A percentile compares a stretch with the other conserved stretches of the same genome.
phyloP scores from a whole-genome alignment of 495 filamentous ascomycete genomes.

The Aspergillus olivimuriae region DNA sequence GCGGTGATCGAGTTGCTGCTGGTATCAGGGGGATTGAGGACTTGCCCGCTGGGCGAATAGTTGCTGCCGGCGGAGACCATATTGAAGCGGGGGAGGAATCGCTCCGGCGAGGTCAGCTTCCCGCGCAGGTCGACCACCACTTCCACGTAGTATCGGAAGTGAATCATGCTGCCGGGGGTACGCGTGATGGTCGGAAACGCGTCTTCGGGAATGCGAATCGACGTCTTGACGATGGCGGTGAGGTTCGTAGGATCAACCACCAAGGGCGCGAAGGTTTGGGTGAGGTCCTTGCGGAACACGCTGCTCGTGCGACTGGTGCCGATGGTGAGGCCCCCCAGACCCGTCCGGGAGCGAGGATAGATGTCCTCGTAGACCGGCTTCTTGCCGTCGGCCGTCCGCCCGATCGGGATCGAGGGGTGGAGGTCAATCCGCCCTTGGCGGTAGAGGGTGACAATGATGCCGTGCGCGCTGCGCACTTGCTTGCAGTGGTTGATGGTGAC shows the following conservation, averaged over 20 bases:
- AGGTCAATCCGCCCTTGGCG: constrained; percentile 88
- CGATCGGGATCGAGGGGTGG: constrained; percentile 62
- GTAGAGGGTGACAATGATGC: constrained; percentile 89
- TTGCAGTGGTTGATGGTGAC: constrained; percentile 82
- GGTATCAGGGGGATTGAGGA: constrained; percentile 36
- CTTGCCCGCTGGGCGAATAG: constrained; percentile 42
- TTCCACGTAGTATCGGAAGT: constrained; percentile 89
- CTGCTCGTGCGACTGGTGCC: constrained; percentile 76
- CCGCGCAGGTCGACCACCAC: constrained; percentile 88
- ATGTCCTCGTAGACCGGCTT: constrained; percentile 72
- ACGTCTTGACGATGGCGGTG: constrained; percentile 67
- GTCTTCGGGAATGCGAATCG: constrained; percentile 81
- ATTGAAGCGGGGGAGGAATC: constrained; percentile 53
- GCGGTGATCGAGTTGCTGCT: constrained; percentile 33
- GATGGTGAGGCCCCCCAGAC: constrained; percentile 74
- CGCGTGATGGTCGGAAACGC: constrained; percentile 86
- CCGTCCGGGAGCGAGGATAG: constrained; percentile 66
- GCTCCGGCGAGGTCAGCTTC: constrained; percentile 64
- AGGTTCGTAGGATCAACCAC: constrained; percentile 78
- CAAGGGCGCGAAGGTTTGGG: constrained; percentile 78
- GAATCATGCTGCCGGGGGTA: constrained; percentile 86
- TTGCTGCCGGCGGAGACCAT: constrained; percentile 44
- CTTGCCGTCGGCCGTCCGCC: constrained; percentile 52
- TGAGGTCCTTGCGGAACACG: constrained; percentile 87
- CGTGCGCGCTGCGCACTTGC: constrained; percentile 79